Base-by-base conservation (phyloP, 768 basidiomycete species). In the Lentinula sp. region DNA sequence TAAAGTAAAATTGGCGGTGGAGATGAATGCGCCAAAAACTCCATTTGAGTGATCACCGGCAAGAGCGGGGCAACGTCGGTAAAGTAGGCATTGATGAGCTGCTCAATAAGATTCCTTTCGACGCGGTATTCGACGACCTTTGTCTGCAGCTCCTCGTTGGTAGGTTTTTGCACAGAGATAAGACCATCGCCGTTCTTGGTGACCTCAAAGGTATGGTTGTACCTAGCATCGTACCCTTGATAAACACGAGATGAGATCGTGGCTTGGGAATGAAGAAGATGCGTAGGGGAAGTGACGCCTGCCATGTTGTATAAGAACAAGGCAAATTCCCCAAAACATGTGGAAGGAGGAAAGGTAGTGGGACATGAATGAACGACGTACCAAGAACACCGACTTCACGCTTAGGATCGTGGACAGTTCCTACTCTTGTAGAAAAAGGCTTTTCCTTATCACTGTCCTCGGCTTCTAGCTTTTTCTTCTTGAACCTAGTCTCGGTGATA, bases 401-500 rank as follows among this genome's bases (percentile, higher is more conserved):
- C 62, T 75, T 80, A 15, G 75, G 76, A 18, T 75, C 40, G 21
- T 86, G 85, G 3, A 73, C 67, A 52, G 77, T 74, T 5, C 63
- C 65, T 23, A 70, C 56, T 59, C 71, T 75, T 10, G 66, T 66
- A 51, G 69, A 62, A n/a, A 76, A 76, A 5, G 66, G 28, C 54
- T 78, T 77, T 53, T 76, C 77, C 46, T 67, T 65, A 3, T 59
- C 72, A 2, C 77, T 74, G 56, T 89, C 89, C 66, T 91, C 87
- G 8, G 31, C 6, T 67, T 94, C 90, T 48, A 86, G 61, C 65
- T 90, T 89, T 77, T 94, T 94, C 79, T 97, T 97, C 78, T 98
- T 98, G 82, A 98, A 99, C 18, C 97, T 88, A 0, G 97, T 99
- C 73, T 98, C 97, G 9, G 96, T 93, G 67, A 99, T 99, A 43